These are phyloP conservation scores for Hypoxylon rubiginosum DNA, from an alignment of 2,329 filamentous ascomycete species.

Conservation along the genomic window DNA sequence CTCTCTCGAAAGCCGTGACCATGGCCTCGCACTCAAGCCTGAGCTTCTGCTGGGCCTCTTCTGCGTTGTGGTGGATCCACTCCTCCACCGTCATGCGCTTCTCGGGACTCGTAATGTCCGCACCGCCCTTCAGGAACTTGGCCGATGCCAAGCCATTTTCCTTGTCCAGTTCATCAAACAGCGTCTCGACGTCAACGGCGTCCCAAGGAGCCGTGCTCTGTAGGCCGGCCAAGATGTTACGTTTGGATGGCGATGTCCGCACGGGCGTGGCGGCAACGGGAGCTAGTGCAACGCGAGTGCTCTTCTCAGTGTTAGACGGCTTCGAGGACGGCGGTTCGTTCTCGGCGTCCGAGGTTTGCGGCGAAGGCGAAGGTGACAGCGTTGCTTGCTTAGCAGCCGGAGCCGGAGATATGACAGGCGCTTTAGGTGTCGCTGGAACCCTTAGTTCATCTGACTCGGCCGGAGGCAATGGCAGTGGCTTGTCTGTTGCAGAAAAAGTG, in stretches of 20 bases:
- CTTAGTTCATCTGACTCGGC: constrained; percentile 41
- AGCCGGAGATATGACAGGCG: constrained; percentile 58
- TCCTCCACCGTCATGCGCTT: constrained; percentile 93
- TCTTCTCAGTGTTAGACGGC: constrained; percentile 61
- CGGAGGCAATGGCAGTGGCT: constrained; percentile 50
- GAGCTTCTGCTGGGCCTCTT: constrained; percentile 82
- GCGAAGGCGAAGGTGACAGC: constrained; percentile 74
- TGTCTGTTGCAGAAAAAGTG: constrained; percentile 38
- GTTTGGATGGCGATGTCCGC: constrained; percentile 72
- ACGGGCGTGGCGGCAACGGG: constrained; percentile 64
- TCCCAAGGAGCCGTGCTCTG: constrained; percentile 76
- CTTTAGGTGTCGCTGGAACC: constrained; percentile 60
- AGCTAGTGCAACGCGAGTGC: constrained; percentile 62
- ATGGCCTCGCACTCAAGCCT: constrained; percentile 85
- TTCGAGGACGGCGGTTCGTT: constrained; percentile 81
- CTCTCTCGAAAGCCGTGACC: constrained; percentile 84
- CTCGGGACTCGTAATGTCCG: constrained; percentile 79
- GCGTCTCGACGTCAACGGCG: constrained; percentile 79
- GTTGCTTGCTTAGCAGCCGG: constrained; percentile 66
- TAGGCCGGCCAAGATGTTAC: constrained; percentile 68
- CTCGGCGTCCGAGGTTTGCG: constrained; percentile 84
- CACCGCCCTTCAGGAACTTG: constrained; percentile 65
- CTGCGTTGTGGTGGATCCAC: constrained; percentile 88
- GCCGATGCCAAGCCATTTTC: constrained; percentile 63
- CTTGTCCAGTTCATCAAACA: constrained; percentile 70